Evolutionary conservation across 2,329 filamentous ascomycete genomes (phyloP).

Genomic region (Atkinsonella hypoxylon): DNA sequence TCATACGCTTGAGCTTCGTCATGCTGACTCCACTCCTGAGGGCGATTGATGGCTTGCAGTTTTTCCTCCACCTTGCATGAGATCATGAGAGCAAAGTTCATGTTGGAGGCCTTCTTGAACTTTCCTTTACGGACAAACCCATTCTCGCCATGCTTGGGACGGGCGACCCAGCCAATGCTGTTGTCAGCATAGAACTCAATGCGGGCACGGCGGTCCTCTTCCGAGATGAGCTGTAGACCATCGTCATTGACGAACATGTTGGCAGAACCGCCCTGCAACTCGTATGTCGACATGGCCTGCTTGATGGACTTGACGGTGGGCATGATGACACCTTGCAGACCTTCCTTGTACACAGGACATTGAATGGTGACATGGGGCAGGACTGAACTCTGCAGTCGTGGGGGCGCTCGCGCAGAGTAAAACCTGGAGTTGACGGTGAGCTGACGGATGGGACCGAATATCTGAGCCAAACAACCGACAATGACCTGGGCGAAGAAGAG

Average conservation of each 20-base stretch:
- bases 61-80: conserved; percentile 61
- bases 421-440: conserved; percentile 68
- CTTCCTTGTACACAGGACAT: conserved; percentile 82
- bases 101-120: conserved; percentile 62
- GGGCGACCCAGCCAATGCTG: conserved; percentile 58
- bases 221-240: conserved; percentile 54
- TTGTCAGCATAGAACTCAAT: conserved; percentile 59
- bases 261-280: conserved; percentile 64
- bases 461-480: conserved; percentile 61
- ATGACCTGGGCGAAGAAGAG: conserved; percentile 74
- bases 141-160: conserved; percentile 50
- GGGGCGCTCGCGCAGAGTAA: conserved; percentile 62
- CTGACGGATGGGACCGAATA: conserved; percentile 64
- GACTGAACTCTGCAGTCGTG: conserved; percentile 40
- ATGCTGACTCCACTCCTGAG: conserved; percentile 51
- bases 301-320: conserved; percentile 71
- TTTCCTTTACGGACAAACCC: conserved; percentile 53
- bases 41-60: conserved; percentile 43
- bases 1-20: conserved; percentile 59
- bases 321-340: conserved; percentile 59
- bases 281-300: conserved; percentile 64
- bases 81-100: conserved; percentile 59
- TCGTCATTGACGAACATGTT: conserved; percentile 71
- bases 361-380: conserved; percentile 73
- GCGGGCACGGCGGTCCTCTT: conserved; percentile 48